Evolutionary conservation across 1,284 basidiomycete genomes (phyloP), one percentile per base, ranked within the genome.

Genomic region (Malassezia dermatis): DNA sequence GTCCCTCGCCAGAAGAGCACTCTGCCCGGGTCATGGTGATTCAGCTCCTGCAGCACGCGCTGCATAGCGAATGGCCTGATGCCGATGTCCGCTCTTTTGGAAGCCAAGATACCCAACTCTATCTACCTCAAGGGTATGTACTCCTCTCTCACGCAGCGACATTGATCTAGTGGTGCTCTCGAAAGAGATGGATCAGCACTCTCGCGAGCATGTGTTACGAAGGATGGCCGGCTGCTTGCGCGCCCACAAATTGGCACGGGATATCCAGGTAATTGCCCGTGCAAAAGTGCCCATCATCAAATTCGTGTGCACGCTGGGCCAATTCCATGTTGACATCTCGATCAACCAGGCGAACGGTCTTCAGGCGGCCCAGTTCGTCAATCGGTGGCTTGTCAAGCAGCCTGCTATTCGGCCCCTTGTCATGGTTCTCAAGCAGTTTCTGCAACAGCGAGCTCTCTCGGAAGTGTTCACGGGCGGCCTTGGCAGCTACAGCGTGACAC

Each of bases 401-500:
- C 83, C 83, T 27, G 88, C 87, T 0, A 77, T 93, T 11, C 83
- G 86, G 26, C 70, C 70, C 1, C 57, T 74, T n/a, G 62, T 71
- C 42, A 78, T 96, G 69, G 82, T 93, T 58, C 83, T 87, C 67
- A 98, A 98, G 77, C 82, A 85, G 4, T 93, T 95, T 75, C 80
- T 98, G 53, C 82, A 81, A 61, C 89, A 95, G 72, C 80, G 93
- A 34, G 84, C 83, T 24, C 88, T 96, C 88, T 96, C 95, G 75
- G 93, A 98, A 76, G 93, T 96, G 12, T 96, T 85, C 75, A 88
- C 86, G 0, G 93, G 94, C 10, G 93, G 94, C 0, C 76, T 99
- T 15, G 91, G 93, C 8, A 89, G 86, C 71, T 98, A 95, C 75
- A 85, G 86, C 60, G 88, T 95, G 62, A 90, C 95, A 52, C 93